Base-by-base conservation (phyloP, 2,329 filamentous ascomycete genomes). In the Aspergillus persii region DNA sequence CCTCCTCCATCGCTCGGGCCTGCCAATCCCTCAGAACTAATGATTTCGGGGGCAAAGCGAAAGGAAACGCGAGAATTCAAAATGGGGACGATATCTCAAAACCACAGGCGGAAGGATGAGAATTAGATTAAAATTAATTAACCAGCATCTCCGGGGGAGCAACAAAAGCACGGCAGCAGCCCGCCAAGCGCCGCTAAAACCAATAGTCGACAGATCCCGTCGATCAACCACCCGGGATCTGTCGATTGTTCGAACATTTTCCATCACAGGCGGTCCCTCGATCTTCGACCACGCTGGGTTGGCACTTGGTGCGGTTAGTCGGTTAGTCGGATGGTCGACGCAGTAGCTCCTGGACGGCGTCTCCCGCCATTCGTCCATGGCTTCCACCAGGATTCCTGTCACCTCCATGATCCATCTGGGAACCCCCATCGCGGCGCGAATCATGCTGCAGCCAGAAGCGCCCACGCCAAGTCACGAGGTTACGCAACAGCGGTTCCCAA, bases 141-240 rank as follows among this genome's bases (percentile, higher is more conserved):
- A 41, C 11, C 15, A 41, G n/a, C 15, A 12, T 12, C 36, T 41
- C 12, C n/a, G 36, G 3, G 12, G 26, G 6, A 39, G 27, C 53
- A 52, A 46, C 56, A 62, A 65, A 63, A 65, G 64, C 58, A 64
- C 69, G 67, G 66, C 66, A 66, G 65, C 62, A 62, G 53, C 57
- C 58, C 63, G 71, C 71, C 71, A 73, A 71, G 68, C 53, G 62
- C 61, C 63, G 67, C 71, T 70, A 72, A 73, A 66, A 69, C 68
- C 72, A 75, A 75, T 75, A 75, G 72, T 75, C 64, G 59, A 69
- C 69, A 69, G 71, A 74, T 74, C 71, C 66, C 60, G 72, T 72
- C 72, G 72, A 74, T 75, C 72, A 67, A 46, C 48, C 59, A 61
- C 67, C 57, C 18, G 62, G 70, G 69, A 72, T 71, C 69, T 67